Evolutionary conservation across 73 alveolate genomes (phyloP), one percentile per base, ranked within the genome.

Genomic region (Stentor roeselii): DNA sequence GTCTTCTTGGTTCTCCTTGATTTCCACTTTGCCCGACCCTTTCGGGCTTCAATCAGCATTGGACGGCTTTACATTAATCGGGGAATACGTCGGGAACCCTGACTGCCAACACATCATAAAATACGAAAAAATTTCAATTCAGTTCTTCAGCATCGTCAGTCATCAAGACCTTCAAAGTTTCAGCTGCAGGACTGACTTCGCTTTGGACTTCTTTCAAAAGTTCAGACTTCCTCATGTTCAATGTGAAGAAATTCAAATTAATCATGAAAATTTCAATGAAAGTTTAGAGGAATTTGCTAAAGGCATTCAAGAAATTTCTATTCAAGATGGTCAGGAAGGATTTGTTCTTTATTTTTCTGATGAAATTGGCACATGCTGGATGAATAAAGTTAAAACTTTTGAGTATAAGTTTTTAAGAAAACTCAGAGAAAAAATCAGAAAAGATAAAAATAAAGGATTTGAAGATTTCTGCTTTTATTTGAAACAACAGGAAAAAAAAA

Each of bases 21-120:
- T 95, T 3, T 86, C 87, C 32, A 88, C 87, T 75, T 86, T 95
- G 86, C 82, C 85, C 60, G 67, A 50, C 21, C 60, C 60, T 60
- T 42, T 83, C 35, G 88, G 84, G 31, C 83, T 95, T 75, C 89
- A 95, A 82, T 83, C 76, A n/a, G 96, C 92, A 60, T 82, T 95
- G 82, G 84, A 87, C 83, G 95, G 94, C 36, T 85, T 86, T 60
- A 93, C 98, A 3, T 78, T 93, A 35, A 93, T 95, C 0, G 99
- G 99, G 32, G 99, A 95, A 83, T 92, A 94, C 84, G 96, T 92
- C 0, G 98, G 98, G 59, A 89, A 94, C 83, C 91, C 90, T 83
- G 93, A 87, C 31, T 93, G 88, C 78, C 92, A 95, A 90, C 99
- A 95, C 86, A 83, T 95, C 74, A 90, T 95, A 1, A 82, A 91